phyloP scores from a whole-genome alignment of 148 eudicot species.

The Dysphania ambrosioides region DNA sequence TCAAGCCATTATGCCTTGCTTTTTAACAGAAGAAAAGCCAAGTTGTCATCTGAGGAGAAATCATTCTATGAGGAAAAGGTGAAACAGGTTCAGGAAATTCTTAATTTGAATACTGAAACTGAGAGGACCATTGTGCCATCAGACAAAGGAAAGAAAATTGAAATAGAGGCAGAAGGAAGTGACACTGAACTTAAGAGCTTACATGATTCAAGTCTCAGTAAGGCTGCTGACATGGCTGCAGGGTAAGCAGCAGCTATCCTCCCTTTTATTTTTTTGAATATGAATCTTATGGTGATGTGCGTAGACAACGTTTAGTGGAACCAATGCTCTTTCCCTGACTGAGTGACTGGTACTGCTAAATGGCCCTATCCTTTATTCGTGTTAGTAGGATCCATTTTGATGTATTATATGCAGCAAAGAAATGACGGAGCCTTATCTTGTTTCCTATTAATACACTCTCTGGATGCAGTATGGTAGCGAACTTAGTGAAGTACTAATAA shows the following conservation, averaged over 20 bases:
- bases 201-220: conserved; percentile 72
- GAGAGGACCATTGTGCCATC: conserved; percentile 44
- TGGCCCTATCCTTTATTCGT: not conserved
- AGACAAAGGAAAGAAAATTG: conserved; percentile 80
- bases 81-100: conserved; percentile 82
- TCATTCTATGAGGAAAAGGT: conserved; percentile 71
- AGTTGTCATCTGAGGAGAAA: conserved; percentile 71
- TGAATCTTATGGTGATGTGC: not conserved
- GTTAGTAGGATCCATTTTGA: not conserved
- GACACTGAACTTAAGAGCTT: conserved; percentile 67
- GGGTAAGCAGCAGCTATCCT: conserved; percentile 52
- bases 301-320: not conserved
- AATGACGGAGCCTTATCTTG: no score
- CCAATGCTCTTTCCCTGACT: not conserved
- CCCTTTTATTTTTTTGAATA: not conserved
- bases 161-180: conserved; percentile 50
- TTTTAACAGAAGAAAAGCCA: conserved; percentile 79
- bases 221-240: conserved; percentile 98
- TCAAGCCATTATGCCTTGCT: conserved; percentile 79
- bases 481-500: no score
- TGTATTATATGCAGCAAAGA: not conserved
- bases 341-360: not conserved
- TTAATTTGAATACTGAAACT: conserved; percentile 56
- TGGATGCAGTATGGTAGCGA: no score
- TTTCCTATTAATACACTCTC: no score